phyloP scores from a whole-genome alignment of 371 early-diverging fungal genomes.

The Mucor sp. region DNA sequence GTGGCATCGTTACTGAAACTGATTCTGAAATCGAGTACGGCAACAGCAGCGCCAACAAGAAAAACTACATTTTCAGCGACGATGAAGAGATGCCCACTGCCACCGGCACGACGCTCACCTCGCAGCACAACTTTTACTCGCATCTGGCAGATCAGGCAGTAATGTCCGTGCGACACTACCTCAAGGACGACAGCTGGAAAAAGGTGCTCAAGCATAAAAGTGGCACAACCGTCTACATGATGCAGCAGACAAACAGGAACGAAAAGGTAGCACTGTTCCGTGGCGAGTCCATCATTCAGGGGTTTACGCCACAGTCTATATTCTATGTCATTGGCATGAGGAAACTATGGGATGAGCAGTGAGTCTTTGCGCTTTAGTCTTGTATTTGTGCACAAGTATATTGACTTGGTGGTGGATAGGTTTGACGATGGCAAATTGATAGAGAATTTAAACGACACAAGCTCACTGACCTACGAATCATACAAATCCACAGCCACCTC shows the following conservation, averaged over 20 bases:
- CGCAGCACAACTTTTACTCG: slow-evolving; percentile 31
- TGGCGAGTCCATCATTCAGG: slow-evolving; percentile 65
- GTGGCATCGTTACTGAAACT: slow-evolving; percentile 40
- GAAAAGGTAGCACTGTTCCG: slow-evolving; percentile 63
- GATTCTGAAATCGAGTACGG: slow-evolving; percentile 33
- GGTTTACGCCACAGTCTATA: slow-evolving; percentile 66
- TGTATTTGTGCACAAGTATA: too few species aligned
- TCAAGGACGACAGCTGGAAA: slow-evolving; percentile 57
- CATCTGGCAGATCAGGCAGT: slow-evolving; percentile 49
- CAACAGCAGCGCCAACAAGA: background rate
- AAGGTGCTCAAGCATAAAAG: slow-evolving; percentile 69
- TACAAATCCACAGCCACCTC: slow-evolving; percentile 45
- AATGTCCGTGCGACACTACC: slow-evolving; percentile 25
- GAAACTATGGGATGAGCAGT: slow-evolving; percentile 64
- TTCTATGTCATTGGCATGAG: slow-evolving; percentile 72
- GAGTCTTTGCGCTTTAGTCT: slow-evolving; percentile 5
- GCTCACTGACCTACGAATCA: slow-evolving; percentile 57
- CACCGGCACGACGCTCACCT: background rate
- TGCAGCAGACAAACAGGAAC: slow-evolving; percentile 18
- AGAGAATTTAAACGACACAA: slow-evolving; percentile 57
- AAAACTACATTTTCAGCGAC: slow-evolving; percentile 44
- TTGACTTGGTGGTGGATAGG: slow-evolving; percentile 18
- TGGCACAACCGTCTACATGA: slow-evolving; percentile 62
- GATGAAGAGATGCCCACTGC: slow-evolving; percentile 35
- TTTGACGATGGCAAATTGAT: slow-evolving; percentile 59